Evolutionary conservation across 116 monocot genomes (phyloP).

Genomic region (Zostera marina): DNA sequence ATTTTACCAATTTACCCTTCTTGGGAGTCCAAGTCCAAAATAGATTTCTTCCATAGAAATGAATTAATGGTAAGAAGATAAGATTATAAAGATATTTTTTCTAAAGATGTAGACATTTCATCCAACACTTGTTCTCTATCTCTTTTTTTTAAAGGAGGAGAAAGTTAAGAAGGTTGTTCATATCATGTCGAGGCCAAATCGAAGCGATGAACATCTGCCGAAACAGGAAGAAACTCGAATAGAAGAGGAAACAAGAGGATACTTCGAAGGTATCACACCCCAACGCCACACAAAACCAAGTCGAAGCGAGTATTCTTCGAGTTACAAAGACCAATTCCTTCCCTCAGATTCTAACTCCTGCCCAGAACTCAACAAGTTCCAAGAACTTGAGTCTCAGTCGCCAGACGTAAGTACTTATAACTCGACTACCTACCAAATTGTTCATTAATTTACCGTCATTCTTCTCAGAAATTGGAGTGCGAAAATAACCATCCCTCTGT

Average conservation of each 20-base stretch:
- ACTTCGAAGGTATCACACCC: constrained; percentile 51
- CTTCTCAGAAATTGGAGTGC: constrained; percentile 43
- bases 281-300: constrained; percentile 82
- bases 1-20: no score
- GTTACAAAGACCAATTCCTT: constrained; percentile 35
- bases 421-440: no score
- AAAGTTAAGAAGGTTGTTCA: background rate
- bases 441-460: no score
- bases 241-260: constrained; percentile 47
- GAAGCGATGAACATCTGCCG: constrained; percentile 72
- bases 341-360: constrained; percentile 14
- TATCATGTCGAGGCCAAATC: constrained; percentile 42
- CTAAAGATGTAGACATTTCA: no score
- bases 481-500: constrained; percentile 33
- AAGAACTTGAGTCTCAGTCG: constrained; percentile 41
- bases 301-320: constrained; percentile 62
- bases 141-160: no score
- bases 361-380: constrained; percentile 68
- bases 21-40: no score
- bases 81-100: no score
- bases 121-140: no score
- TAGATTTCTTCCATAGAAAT: no score
- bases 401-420: constrained; percentile 26
- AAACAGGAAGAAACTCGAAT: constrained; percentile 55
- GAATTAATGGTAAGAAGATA: no score